Percentiles rank a stretch among this genome's conserved stretches.
phyloP scores from a whole-genome alignment of 768 basidiomycete genomes.

The Mycena leptocephala region DNA sequence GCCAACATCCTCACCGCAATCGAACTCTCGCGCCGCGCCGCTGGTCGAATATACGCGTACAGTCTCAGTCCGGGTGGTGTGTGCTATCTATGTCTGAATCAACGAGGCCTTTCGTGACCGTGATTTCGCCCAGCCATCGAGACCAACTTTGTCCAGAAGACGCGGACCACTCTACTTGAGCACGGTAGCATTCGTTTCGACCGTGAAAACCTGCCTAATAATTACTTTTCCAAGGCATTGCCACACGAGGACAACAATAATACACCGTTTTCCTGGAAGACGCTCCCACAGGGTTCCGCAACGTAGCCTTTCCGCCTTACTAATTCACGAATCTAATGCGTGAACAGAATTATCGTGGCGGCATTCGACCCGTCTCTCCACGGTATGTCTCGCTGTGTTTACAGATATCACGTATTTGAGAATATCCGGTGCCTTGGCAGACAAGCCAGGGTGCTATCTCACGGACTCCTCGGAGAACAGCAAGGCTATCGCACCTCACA shows the following conservation, averaged over 20 bases:
- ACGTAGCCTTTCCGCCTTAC: conserved; percentile 8
- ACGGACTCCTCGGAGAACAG: conserved; percentile 5
- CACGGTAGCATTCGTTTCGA: conserved; percentile 2
- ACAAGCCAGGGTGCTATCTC: conserved; percentile 26
- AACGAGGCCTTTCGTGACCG: background rate
- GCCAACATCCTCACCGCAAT: conserved; percentile 26
- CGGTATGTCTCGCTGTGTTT: background rate
- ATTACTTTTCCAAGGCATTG: conserved; percentile 4
- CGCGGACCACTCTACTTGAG: background rate
- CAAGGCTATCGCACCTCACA: conserved; percentile 17
- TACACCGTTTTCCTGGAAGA: conserved; percentile 21
- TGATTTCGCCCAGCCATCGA: background rate
- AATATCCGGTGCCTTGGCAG: background rate
- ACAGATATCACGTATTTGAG: background rate
- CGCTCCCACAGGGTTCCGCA: conserved; percentile 26
- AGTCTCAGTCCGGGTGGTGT: conserved; percentile 29
- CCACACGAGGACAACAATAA: conserved; percentile 18
- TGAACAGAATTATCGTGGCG: conserved; percentile 11
- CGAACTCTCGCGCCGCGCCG: conserved; percentile 25
- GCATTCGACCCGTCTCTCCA: conserved; percentile 33
- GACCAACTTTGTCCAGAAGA: conserved; percentile 27
- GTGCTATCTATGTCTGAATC: background rate
- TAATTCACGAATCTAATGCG: background rate
- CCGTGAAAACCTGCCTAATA: too few relatives aligned
- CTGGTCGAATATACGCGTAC: conserved; percentile 17